Conservation (phyloP, 1,284 basidiomycete species). For the Ceratobasidium papillatum region DNA sequence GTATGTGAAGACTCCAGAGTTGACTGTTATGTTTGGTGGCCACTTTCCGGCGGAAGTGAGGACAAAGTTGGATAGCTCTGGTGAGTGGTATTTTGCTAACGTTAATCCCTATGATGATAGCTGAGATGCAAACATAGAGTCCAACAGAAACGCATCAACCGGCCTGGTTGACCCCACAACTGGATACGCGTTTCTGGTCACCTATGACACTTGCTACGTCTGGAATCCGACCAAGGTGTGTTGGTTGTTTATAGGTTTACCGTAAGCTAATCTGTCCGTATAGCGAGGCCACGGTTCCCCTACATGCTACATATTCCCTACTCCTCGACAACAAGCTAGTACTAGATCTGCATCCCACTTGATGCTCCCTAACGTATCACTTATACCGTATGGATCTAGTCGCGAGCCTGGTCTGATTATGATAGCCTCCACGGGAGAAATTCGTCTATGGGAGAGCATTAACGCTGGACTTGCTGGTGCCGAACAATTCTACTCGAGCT, state of each 20-base stretch:
- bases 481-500: slow-evolving; percentile 64
- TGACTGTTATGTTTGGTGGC: slow-evolving; percentile 23
- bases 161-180: slow-evolving; percentile 75
- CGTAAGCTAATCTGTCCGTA: not conserved
- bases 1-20: slow-evolving; percentile 37
- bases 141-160: slow-evolving; percentile 69
- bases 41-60: slow-evolving; percentile 38
- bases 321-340: slow-evolving; percentile 57
- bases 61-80: slow-evolving; percentile 26
- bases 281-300: slow-evolving; percentile 69
- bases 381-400: slow-evolving; percentile 72
- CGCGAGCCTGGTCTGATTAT: slow-evolving; percentile 82
- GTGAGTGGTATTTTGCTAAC: slow-evolving; percentile 1
- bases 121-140: slow-evolving; percentile 60
- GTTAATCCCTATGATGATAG: not conserved
- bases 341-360: slow-evolving; percentile 53
- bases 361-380: slow-evolving; percentile 67
- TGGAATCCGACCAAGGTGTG: slow-evolving; percentile 78
- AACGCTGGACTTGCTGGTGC: slow-evolving; percentile 83
- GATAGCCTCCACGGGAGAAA: slow-evolving; percentile 66
- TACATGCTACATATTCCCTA: slow-evolving; percentile 81
- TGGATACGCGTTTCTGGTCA: slow-evolving; percentile 76
- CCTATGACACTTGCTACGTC: slow-evolving; percentile 76
- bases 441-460: slow-evolving; percentile 83
- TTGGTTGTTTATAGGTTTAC: slow-evolving; percentile 39